Evolutionary conservation across 2,329 filamentous ascomycete genomes (phyloP).

Genomic region (Diaporthe vexans): DNA sequence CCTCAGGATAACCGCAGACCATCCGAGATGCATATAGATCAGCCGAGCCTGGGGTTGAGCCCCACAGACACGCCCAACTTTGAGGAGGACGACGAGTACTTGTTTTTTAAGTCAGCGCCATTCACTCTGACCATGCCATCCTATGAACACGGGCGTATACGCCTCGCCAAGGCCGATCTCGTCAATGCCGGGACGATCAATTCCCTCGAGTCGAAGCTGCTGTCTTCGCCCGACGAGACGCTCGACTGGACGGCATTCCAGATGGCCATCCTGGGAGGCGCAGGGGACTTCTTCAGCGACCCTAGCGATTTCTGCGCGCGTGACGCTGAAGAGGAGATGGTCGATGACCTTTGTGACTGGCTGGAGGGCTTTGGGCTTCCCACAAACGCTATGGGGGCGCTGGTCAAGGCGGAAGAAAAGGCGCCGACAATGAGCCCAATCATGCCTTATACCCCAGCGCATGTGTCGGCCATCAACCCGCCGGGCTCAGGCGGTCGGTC

Average conservation of each 20-base stretch:
- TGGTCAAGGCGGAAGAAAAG: constrained; percentile 48
- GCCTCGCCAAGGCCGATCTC: constrained; percentile 62
- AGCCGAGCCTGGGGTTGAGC: constrained; percentile 43
- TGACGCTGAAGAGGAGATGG: constrained; percentile 44
- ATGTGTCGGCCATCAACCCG: constrained; percentile 26
- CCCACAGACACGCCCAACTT: constrained; percentile 34
- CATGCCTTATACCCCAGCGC: neutral
- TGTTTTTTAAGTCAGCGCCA: constrained; percentile 63
- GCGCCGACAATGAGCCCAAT: neutral
- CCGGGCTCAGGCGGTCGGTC: constrained; percentile 22
- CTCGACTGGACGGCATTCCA: constrained; percentile 77
- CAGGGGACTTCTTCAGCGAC: constrained; percentile 64
- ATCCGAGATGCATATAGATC: constrained; percentile 23
- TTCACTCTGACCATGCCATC: constrained; percentile 63
- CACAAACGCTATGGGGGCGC: constrained; percentile 52
- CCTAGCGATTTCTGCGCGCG: constrained; percentile 56
- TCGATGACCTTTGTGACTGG: constrained; percentile 64
- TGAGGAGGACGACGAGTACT: constrained; percentile 55
- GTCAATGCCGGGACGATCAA: constrained; percentile 41
- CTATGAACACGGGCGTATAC: constrained; percentile 69
- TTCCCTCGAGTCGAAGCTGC: constrained; percentile 47
- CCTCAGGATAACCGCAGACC: constrained; percentile 15
- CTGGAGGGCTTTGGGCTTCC: constrained; percentile 65
- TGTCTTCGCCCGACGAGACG: constrained; percentile 61
- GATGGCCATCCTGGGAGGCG: constrained; percentile 73